A percentile compares a stretch with the other conserved stretches of the same genome.
Evolutionary conservation across 768 basidiomycete genomes (phyloP).

Genomic region (Lyophyllum shimeji): DNA sequence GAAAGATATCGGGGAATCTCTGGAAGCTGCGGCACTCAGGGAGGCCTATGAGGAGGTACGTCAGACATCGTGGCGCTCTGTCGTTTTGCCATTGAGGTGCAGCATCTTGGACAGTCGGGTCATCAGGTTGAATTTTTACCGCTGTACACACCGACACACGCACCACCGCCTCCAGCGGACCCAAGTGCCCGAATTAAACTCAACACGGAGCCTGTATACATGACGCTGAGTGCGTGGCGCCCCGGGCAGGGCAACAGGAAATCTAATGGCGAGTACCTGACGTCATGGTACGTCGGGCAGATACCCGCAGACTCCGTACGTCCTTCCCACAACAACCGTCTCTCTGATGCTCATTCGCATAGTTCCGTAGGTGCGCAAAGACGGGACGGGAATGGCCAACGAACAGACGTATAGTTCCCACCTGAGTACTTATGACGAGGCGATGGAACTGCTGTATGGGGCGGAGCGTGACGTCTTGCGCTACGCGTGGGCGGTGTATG

Average conservation of each 20-base stretch:
- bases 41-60: slow-evolving; percentile 69
- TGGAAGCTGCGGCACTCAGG: slow-evolving; percentile 57
- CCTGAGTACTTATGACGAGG: slow-evolving; percentile 46
- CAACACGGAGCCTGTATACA: slow-evolving; percentile 18
- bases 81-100: neutral
- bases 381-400: slow-evolving; percentile 57
- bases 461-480: slow-evolving; percentile 31
- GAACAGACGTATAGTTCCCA: slow-evolving; percentile 48
- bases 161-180: slow-evolving; percentile 15
- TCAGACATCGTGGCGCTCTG: neutral
- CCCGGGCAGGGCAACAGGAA: slow-evolving; percentile 7
- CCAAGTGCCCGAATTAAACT: neutral
- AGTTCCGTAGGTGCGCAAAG: slow-evolving; percentile 38
- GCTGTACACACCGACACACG: slow-evolving; percentile 12
- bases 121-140: slow-evolving; percentile 17
- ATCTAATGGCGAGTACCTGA: slow-evolving; percentile 18
- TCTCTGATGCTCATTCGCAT: neutral
- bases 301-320: slow-evolving; percentile 44
- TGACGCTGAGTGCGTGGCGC: slow-evolving; percentile 13
- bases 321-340: neutral
- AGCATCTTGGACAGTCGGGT: slow-evolving; percentile 13
- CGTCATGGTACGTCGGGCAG: slow-evolving; percentile 21
- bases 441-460: slow-evolving; percentile 28
- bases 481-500: slow-evolving; percentile 40
- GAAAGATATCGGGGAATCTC: slow-evolving; percentile 64